Conservation (phyloP, 441 rosid species). For the Gossypium davidsonii region DNA sequence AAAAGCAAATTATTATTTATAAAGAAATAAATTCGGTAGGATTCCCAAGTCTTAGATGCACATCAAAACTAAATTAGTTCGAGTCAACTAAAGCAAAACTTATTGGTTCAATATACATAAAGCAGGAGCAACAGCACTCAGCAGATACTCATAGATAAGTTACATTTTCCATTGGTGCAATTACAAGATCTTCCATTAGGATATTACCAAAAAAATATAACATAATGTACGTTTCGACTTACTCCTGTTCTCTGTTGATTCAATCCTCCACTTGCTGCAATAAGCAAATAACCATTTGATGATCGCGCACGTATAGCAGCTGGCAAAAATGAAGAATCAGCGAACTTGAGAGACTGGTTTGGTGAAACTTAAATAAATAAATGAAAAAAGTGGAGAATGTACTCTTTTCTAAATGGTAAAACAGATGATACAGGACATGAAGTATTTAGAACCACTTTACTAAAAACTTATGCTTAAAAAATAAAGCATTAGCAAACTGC, state of each 20-base stretch:
- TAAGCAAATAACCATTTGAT: constrained; percentile 90
- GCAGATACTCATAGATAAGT: not conserved
- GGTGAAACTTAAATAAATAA: not conserved
- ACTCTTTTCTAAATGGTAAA: not conserved
- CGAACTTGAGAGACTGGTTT: not conserved
- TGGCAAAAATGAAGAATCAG: constrained; percentile 15
- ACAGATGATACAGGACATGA: constrained; percentile 2
- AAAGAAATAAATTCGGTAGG: not conserved
- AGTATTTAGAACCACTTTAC: not conserved
- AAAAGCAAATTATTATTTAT: constrained; percentile 16
- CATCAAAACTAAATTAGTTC: not conserved
- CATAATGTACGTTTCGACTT: constrained; percentile 30
- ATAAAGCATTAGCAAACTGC: not conserved
- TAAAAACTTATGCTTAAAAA: not conserved
- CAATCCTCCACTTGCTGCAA: constrained; percentile 94
- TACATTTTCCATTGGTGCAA: not conserved
- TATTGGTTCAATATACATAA: constrained; percentile 1
- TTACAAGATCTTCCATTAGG: constrained; percentile 11
- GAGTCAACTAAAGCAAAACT: constrained; percentile 10
- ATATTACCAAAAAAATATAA: constrained; percentile 6
- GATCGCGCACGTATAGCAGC: constrained; percentile 53
- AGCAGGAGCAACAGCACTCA: not conserved
- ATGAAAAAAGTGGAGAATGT: not conserved
- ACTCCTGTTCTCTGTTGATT: constrained; percentile 99
- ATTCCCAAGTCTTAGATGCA: constrained; percentile 1